Evolutionary conservation across 805 yeast genomes (phyloP).

Genomic region (Candida sphagnicola): DNA sequence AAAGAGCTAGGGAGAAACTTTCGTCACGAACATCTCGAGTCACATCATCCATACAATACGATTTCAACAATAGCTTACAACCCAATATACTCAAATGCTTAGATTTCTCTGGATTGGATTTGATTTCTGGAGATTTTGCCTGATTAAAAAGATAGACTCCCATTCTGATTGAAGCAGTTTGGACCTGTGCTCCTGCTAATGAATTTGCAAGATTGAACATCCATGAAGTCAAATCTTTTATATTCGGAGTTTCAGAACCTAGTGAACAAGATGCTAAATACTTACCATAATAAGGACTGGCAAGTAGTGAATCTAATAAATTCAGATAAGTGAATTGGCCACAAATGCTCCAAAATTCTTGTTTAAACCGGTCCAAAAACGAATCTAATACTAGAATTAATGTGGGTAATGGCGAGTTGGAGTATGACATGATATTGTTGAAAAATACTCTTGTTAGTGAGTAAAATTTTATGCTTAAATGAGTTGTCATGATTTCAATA

Average conservation of each 20-base stretch:
- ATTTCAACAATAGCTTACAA: constrained; percentile 11
- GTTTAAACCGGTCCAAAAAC: constrained; percentile 39
- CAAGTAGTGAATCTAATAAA: constrained; percentile 56
- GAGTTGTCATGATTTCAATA: constrained; percentile 24
- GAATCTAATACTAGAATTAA: constrained; percentile 49
- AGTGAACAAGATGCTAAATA: constrained; percentile 19
- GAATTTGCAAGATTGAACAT: constrained; percentile 37
- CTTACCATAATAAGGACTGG: constrained; percentile 45
- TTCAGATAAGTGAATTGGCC: constrained; percentile 53
- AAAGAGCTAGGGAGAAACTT: constrained; percentile 30
- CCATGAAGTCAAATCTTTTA: constrained; percentile 42
- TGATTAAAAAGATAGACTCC: constrained; percentile 17
- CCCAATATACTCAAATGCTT: constrained; percentile 2
- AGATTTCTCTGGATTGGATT: background rate
- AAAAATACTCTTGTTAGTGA: constrained; percentile 39
- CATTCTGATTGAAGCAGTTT: constrained; percentile 49
- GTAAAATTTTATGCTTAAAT: constrained; percentile 27
- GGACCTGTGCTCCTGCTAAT: constrained; percentile 45
- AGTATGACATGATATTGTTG: constrained; percentile 49
- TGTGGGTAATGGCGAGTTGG: constrained; percentile 49
- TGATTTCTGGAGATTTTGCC: constrained; percentile 1
- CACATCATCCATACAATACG: constrained; percentile 14
- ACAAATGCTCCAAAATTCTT: constrained; percentile 51
- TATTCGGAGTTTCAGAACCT: background rate
- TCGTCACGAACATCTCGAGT: constrained; percentile 15